Evolutionary conservation across 163 green algal genomes (phyloP).

Genomic region (Volvox carteri): DNA sequence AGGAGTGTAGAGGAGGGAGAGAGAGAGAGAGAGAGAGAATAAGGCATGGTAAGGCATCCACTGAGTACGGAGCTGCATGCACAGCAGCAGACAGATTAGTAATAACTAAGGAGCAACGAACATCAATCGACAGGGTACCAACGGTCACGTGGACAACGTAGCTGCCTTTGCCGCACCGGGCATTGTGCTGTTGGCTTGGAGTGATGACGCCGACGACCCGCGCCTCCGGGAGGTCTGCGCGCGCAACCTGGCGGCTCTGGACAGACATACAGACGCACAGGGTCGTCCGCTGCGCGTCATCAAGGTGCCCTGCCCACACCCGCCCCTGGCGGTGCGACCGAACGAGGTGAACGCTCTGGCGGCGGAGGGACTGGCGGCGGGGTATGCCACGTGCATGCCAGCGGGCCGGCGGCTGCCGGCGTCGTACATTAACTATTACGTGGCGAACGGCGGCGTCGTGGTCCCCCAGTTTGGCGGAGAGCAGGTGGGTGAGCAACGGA

Average conservation of each 20-base stretch:
- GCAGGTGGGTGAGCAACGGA: conserved; percentile 28
- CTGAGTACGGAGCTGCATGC: too few relatives aligned
- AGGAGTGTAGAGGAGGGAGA: too few relatives aligned
- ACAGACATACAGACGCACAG: conserved; percentile 58
- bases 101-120: too few relatives aligned
- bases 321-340: background rate
- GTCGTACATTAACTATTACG: conserved; percentile 87
- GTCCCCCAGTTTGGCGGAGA: conserved; percentile 74
- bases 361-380: background rate
- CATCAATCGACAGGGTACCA: conserved; percentile 78
- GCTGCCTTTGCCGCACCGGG: conserved; percentile 72
- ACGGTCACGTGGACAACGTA: conserved; percentile 83
- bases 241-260: conserved; percentile 60
- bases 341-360: background rate
- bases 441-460: conserved; percentile 80
- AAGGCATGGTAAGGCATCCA: too few relatives aligned
- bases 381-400: background rate
- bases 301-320: conserved; percentile 67
- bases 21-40: too few relatives aligned
- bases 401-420: conserved; percentile 70
- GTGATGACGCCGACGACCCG: conserved; percentile 68
- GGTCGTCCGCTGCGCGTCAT: conserved; percentile 69
- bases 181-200: conserved; percentile 76
- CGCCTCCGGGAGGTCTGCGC: conserved; percentile 38
- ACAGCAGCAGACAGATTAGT: too few relatives aligned